These are phyloP conservation scores for Naegleria lovaniensis DNA, from an alignment of 208 protist species.

Conservation along the genomic window DNA sequence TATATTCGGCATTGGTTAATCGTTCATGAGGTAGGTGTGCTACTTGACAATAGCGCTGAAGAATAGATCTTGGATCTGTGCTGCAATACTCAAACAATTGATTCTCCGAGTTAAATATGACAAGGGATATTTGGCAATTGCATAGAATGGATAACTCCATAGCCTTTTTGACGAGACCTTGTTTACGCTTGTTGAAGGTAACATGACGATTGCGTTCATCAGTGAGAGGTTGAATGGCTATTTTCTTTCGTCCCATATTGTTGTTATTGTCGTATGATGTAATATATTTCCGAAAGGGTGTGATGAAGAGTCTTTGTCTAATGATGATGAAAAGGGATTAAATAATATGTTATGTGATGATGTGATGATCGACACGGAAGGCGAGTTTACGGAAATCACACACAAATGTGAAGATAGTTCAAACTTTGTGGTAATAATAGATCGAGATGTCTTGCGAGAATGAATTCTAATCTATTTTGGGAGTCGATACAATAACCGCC, in stretches of 20 bases:
- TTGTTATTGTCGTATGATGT: neutral
- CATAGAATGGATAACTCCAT: constrained; percentile 31
- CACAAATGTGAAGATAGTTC: too few relatives aligned
- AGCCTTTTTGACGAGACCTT: constrained; percentile 25
- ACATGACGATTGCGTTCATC: constrained; percentile 27
- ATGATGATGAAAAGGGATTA: too few relatives aligned
- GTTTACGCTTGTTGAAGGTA: constrained; percentile 27
- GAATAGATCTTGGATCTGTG: constrained; percentile 21
- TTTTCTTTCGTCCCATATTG: constrained; percentile 31
- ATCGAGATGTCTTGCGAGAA: too few relatives aligned
- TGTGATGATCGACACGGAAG: too few relatives aligned
- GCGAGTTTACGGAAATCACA: too few relatives aligned
- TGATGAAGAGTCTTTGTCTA: too few relatives aligned
- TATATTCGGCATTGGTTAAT: constrained; percentile 25
- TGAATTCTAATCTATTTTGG: too few relatives aligned
- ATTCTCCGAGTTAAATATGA: constrained; percentile 26
- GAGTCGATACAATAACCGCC: too few relatives aligned
- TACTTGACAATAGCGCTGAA: constrained; percentile 17
- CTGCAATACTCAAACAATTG: constrained; percentile 32
- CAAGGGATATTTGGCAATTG: constrained; percentile 26
- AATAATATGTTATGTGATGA: too few relatives aligned
- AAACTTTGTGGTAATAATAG: too few relatives aligned
- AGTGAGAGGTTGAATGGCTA: constrained; percentile 4
- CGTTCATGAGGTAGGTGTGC: constrained; percentile 25
- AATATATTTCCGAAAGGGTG: neutral